Evolutionary conservation across 495 filamentous ascomycete genomes (phyloP), one percentile per base, ranked within the genome.

Genomic region (Evansstolkia leycettana): DNA sequence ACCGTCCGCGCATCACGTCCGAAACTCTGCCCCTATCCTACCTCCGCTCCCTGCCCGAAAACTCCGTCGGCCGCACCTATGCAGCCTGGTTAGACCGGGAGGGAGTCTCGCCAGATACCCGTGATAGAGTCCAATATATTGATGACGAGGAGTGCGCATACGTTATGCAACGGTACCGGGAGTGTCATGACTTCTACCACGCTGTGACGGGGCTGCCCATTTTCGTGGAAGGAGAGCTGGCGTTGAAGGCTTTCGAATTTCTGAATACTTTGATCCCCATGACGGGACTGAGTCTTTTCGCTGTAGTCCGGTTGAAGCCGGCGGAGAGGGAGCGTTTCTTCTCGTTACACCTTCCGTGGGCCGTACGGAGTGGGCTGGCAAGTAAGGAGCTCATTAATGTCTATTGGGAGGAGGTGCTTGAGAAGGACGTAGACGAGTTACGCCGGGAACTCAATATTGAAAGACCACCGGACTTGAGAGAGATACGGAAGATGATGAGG

Each of bases 171-270:
- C 77, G 90, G 18, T 98, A 98, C 59, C 76, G 90, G 31, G 92
- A 98, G 58, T 90, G 82, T 48, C 90, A 98, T 57, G 90, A 98
- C 52, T 96, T 98, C 69, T 96, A 93, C 65, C 90, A 98, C 58
- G 90, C 92, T 0, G 64, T 98, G 23, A 94, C 87, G 9, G 90
- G 90, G 0, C 64, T 98, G 20, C 90, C 92, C 0, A 73, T 86
- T n/a, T 78, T 95, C 31, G 69, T 84, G 2, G 92, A 98, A 60
- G 90, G 92, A 13, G 92, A 96, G 63, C 66, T 96, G 7, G 87
- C 88, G 36, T 70, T 96, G 37, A 96, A 96, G 65, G 84, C 87
- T 3, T 90, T 96, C 43, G 89, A 96, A 65, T 96, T 94, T 53
- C 72, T 87, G 27, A 96, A 98, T 53, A 94, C 85, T 6, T 49